Evolutionary conservation across 148 eudicot species (phyloP).

Genomic region (Silene latifolia): DNA sequence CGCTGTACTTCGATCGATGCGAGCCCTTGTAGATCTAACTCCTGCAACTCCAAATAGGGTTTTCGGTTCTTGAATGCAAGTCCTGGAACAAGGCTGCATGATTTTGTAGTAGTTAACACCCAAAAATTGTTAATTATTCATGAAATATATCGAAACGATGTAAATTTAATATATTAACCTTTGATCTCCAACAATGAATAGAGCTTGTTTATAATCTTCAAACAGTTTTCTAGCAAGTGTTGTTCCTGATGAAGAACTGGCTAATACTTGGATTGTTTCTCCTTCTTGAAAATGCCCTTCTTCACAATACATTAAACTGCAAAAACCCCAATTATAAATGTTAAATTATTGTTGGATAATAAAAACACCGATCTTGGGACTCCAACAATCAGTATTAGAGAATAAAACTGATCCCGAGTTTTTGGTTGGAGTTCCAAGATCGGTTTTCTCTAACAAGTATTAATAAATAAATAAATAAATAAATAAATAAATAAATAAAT

Average conservation of each 20-base stretch:
- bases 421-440: too few species aligned
- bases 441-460: too few species aligned
- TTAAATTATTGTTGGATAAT: too few species aligned
- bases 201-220: conserved; percentile 36
- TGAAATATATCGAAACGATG: too few species aligned
- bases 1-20: conserved; percentile 45
- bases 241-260: conserved; percentile 44
- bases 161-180: conserved; percentile 12
- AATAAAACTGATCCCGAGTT: too few species aligned
- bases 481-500: too few species aligned
- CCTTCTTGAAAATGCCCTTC: conserved; percentile 55
- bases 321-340: background rate
- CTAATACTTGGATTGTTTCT: conserved; percentile 7
- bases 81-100: conserved; percentile 62
- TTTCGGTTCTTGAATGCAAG: conserved; percentile 51
- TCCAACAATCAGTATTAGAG: too few species aligned
- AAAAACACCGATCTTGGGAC: too few species aligned
- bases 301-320: conserved; percentile 45
- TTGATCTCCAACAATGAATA: conserved; percentile 21
- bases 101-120: background rate
- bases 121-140: background rate
- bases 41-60: conserved; percentile 50
- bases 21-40: conserved; percentile 44
- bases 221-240: conserved; percentile 39
- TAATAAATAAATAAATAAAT: too few species aligned